A percentile compares a stretch with the other conserved stretches of the same genome.
phyloP scores from a whole-genome alignment of 2,329 filamentous ascomycete genomes.

The Cordyceps cateniannulata region DNA sequence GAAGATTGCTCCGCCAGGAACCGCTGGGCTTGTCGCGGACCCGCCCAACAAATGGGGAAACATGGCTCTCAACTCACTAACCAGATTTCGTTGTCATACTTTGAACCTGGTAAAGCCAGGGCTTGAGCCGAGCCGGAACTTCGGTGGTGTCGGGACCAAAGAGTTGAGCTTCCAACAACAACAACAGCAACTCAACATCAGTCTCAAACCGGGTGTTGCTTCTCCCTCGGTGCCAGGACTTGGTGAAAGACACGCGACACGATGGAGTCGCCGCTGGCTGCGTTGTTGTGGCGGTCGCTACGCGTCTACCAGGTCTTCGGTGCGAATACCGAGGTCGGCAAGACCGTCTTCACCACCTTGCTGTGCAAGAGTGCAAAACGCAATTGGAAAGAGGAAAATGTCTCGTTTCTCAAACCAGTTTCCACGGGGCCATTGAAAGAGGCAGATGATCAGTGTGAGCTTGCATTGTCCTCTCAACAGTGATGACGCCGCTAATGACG shows the following conservation, averaged over 20 bases:
- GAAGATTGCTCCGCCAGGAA: constrained; percentile 1
- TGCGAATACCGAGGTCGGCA: constrained; percentile 79
- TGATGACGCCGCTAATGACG: background rate
- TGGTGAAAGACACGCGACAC: background rate
- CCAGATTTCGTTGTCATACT: background rate
- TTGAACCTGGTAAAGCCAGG: background rate
- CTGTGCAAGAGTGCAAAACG: constrained; percentile 56
- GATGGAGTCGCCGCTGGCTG: constrained; percentile 43
- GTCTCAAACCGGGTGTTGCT: background rate
- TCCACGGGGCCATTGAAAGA: constrained; percentile 67
- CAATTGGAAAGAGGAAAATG: constrained; percentile 37
- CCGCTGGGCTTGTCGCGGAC: background rate
- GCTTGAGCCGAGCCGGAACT: constrained; percentile 5
- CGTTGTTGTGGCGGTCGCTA: constrained; percentile 61
- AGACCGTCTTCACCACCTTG: constrained; percentile 72
- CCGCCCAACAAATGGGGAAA: constrained; percentile 11
- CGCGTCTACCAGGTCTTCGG: constrained; percentile 71
- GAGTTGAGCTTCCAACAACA: too few species aligned
- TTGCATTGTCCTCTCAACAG: background rate
- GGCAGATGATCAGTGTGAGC: constrained; percentile 60
- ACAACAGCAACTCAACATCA: too few species aligned
- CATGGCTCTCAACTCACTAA: background rate
- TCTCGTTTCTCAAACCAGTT: constrained; percentile 72
- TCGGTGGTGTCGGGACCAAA: background rate
- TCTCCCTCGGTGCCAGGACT: background rate